A percentile compares a stretch with the other conserved stretches of the same genome.
Evolutionary conservation across 352 stramenopile genomes (phyloP).

Genomic region (Phytopythium delawarense): DNA sequence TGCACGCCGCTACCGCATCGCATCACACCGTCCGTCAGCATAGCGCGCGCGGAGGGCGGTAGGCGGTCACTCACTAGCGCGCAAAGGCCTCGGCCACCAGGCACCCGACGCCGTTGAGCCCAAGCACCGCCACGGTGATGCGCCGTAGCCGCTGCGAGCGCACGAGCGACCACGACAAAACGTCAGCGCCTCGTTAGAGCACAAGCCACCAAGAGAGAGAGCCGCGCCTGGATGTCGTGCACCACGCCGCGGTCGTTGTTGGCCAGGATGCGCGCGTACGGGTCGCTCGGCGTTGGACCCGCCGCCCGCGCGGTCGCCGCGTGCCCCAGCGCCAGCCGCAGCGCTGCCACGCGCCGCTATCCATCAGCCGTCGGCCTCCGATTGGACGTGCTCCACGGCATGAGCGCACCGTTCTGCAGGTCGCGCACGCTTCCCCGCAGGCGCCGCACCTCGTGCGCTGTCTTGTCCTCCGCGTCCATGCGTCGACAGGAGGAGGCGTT

Average conservation of each 20-base stretch:
- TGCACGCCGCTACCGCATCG: slow-evolving; percentile 29
- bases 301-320: slow-evolving; percentile 10
- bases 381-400: not conserved
- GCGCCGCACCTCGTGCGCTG: slow-evolving; percentile 18
- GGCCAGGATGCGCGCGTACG: slow-evolving; percentile 32
- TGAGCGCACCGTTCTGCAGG: slow-evolving; percentile 25
- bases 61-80: slow-evolving; percentile 26
- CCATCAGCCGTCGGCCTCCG: not conserved
- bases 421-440: slow-evolving; percentile 34
- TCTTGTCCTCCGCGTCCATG: slow-evolving; percentile 18
- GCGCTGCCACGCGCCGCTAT: slow-evolving; percentile 10
- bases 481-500: not conserved
- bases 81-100: slow-evolving; percentile 35
- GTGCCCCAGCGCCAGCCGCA: slow-evolving; percentile 16
- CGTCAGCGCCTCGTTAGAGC: not conserved
- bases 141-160: slow-evolving; percentile 25
- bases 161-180: not conserved
- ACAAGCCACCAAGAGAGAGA: too few relatives aligned
- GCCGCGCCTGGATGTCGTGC: slow-evolving; percentile 30
- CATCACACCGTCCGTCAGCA: not conserved
- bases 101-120: slow-evolving; percentile 37
- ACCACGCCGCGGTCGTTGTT: slow-evolving; percentile 48
- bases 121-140: slow-evolving; percentile 32
- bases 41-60: too few relatives aligned
- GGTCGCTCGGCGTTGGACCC: slow-evolving; percentile 9